Evolutionary conservation across 31 red algal genomes (phyloP).

Genomic region (Endocladia muricata): DNA sequence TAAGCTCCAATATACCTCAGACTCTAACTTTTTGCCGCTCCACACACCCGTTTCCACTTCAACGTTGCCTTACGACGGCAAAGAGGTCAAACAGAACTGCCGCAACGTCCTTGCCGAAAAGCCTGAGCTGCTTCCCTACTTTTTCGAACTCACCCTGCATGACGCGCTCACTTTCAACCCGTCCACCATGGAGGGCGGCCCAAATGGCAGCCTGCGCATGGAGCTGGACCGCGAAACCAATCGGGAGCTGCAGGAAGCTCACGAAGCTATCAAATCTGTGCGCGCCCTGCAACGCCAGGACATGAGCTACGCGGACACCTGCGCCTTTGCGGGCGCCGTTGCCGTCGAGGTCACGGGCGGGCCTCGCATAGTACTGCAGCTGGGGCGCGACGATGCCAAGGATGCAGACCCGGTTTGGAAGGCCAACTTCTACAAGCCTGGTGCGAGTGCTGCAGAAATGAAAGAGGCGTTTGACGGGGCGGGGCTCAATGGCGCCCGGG

Average conservation of each 20-base stretch:
- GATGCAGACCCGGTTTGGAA: conserved; percentile 43
- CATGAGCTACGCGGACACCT: conserved; percentile 86
- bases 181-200: conserved; percentile 74
- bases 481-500: conserved; percentile 57
- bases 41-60: background rate
- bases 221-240: conserved; percentile 62
- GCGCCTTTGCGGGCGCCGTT: conserved; percentile 93
- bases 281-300: conserved; percentile 58
- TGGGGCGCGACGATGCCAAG: conserved; percentile 86
- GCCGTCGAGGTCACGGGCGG: conserved; percentile 84
- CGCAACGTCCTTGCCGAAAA: conserved; percentile 74
- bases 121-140: conserved; percentile 72
- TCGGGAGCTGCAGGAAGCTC: conserved; percentile 43
- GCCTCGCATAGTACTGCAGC: conserved; percentile 85
- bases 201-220: conserved; percentile 78
- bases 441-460: conserved; percentile 48
- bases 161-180: conserved; percentile 86
- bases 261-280: conserved; percentile 57
- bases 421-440: conserved; percentile 29
- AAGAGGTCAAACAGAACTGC: conserved; percentile 85
- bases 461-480: conserved; percentile 41
- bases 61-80: background rate
- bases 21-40: background rate
- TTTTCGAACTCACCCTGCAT: conserved; percentile 74
- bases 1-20: background rate